Evolutionary conservation across 331 rosid species (phyloP), one percentile per base, ranked within the genome.

Genomic region (Quercus tomentella): DNA sequence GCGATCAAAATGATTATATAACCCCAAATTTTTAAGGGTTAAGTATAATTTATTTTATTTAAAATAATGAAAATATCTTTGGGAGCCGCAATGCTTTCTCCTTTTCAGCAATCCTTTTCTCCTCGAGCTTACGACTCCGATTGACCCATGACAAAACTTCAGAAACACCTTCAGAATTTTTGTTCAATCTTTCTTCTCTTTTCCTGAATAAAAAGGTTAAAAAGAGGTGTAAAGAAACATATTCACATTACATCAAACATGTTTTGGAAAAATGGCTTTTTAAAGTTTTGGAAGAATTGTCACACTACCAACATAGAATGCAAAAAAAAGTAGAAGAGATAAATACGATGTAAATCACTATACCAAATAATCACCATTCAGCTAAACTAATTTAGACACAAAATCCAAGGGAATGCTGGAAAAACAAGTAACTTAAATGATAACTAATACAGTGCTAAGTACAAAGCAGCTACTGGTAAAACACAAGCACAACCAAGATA

Each of bases 111-210:
- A 73, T 84, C 82, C 79, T 87, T 82, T 85, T 87, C 61, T 87
- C 91, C 85, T 84, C 92, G 4, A 95, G 51, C 83, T 95, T 95
- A 72, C 97, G 98, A 79, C 97, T 93, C 83, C 66, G 90, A 81
- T 45, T 84, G 81, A 95, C 96, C 99, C 98, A 95, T 56, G 97
- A 22, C 75, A 83, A 88, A 78, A 93, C 84, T 84, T 91, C 97
- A 21, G 96, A 83, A 84, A 71, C 87, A 65, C 88, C 88, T 80
- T 89, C 93, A 60, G 89, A 70, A 80, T 91, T 94, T 70, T 82
- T 95, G 84, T 85, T 91, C 75, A 87, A 54, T 82, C 99, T 88
- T 78, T 86, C 83, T 85, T 95, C 98, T 79, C 89, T 93, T 84
- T 91, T 90, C 88, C 98, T 95, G 78, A 61, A 35, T 51, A 74